Conservation (phyloP, 768 basidiomycete genomes). For the Tubosaeta brunneosetosa region DNA sequence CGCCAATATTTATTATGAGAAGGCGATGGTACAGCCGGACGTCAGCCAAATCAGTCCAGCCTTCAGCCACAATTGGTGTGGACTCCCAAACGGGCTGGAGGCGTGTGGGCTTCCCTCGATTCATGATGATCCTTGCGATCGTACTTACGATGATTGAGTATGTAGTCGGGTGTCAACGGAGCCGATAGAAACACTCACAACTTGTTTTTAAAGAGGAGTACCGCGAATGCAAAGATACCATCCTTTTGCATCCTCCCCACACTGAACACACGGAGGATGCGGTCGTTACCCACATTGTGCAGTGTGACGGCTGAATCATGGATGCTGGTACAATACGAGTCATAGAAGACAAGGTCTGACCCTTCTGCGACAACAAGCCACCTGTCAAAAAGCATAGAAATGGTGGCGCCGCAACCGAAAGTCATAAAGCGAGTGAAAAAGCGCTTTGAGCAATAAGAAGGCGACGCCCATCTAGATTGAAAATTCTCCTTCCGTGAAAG, state of each 20-base stretch:
- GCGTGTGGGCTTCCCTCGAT: neutral
- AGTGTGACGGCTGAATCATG: neutral
- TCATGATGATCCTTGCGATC: slow-evolving; percentile 2
- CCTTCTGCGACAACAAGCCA: slow-evolving; percentile 10
- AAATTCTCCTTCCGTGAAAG: slow-evolving; percentile 5
- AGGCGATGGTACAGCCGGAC: slow-evolving; percentile 7
- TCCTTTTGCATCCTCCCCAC: neutral
- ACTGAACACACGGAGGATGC: slow-evolving; percentile 1
- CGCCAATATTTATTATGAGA: slow-evolving; percentile 8
- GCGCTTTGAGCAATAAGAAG: neutral
- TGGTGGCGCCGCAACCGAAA: neutral
- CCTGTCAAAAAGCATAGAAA: slow-evolving; percentile 7
- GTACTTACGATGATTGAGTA: slow-evolving; percentile 1
- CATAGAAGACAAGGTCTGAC: slow-evolving; percentile 7
- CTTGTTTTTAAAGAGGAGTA: slow-evolving; percentile 3
- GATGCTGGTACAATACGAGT: neutral
- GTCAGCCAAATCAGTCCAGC: slow-evolving; percentile 1
- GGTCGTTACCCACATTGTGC: neutral
- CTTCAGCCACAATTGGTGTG: neutral
- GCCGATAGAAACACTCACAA: neutral
- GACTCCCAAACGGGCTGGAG: neutral
- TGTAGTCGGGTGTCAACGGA: neutral
- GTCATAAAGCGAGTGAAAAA: neutral
- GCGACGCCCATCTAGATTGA: slow-evolving; percentile 5
- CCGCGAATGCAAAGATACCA: slow-evolving; percentile 5